A percentile compares a stretch with the other conserved stretches of the same genome.
Conservation (phyloP, 2,329 filamentous ascomycete genomes). For the Penicillium sp. region DNA sequence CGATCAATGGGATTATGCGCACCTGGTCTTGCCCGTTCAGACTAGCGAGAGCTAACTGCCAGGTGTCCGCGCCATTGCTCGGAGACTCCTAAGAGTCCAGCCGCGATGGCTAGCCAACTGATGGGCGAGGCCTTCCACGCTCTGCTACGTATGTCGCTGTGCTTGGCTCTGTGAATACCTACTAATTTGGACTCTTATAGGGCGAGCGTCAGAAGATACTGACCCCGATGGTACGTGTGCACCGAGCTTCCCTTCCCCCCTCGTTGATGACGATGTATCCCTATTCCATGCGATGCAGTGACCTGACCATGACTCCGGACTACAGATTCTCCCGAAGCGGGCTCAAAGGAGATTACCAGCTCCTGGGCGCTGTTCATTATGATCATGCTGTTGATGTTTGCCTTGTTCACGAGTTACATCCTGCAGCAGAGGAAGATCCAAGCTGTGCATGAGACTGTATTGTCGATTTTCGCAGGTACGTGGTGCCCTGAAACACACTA, state of each 20-base stretch:
- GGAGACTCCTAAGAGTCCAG: slow-evolving; percentile 15
- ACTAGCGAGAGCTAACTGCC: slow-evolving; percentile 34
- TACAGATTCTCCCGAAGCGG: slow-evolving; percentile 66
- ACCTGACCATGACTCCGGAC: slow-evolving; percentile 20
- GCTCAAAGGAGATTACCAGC: slow-evolving; percentile 87
- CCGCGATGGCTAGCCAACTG: slow-evolving; percentile 35
- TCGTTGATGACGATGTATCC: slow-evolving; percentile 1
- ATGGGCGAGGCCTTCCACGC: slow-evolving; percentile 34
- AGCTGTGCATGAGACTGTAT: slow-evolving; percentile 94
- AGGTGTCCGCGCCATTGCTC: slow-evolving; percentile 23
- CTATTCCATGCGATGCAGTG: slow-evolving; percentile 3
- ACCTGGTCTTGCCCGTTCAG: slow-evolving; percentile 26
- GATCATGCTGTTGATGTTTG: slow-evolving; percentile 86
- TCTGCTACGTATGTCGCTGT: slow-evolving; percentile 33
- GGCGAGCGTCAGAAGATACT: slow-evolving; percentile 36
- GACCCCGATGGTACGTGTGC: slow-evolving; percentile 38
- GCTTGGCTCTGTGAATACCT: background rate
- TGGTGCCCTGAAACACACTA: background rate
- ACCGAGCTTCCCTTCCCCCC: slow-evolving; percentile 7
- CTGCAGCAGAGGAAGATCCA: slow-evolving; percentile 96
- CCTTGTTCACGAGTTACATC: slow-evolving; percentile 95
- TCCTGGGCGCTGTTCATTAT: slow-evolving; percentile 98
- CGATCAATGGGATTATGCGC: slow-evolving; percentile 34
- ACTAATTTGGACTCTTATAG: slow-evolving; percentile 25
- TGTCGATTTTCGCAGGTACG: slow-evolving; percentile 92